Percentiles rank a stretch among this genome's conserved stretches.
Evolutionary conservation across 1,284 basidiomycete species (phyloP).

Genomic region (Neolentinus lepideus): DNA sequence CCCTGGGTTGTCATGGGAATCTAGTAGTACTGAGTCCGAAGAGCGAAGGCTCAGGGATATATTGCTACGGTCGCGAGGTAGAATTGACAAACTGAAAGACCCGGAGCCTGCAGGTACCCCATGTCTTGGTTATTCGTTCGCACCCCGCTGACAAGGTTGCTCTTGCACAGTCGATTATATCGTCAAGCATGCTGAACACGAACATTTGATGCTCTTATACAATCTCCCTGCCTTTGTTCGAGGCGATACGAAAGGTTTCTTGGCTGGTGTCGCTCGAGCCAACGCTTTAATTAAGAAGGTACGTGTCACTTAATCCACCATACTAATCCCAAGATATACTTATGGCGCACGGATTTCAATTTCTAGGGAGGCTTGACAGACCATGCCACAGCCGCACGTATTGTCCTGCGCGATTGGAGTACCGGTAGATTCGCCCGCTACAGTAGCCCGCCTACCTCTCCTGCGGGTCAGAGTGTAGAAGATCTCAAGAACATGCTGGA

Average conservation of each 20-base stretch:
- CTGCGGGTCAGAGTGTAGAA: slow-evolving; percentile 29
- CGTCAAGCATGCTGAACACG: slow-evolving; percentile 62
- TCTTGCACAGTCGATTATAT: slow-evolving; percentile 57
- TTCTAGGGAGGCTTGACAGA: slow-evolving; percentile 71
- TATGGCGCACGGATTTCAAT: background rate
- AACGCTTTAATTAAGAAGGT: slow-evolving; percentile 82
- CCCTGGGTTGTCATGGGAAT: slow-evolving; percentile 68
- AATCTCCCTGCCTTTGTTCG: slow-evolving; percentile 79
- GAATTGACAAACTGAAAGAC: slow-evolving; percentile 87
- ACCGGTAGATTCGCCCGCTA: slow-evolving; percentile 77
- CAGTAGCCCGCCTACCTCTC: slow-evolving; percentile 46
- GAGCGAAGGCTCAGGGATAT: slow-evolving; percentile 60
- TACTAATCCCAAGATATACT: background rate
- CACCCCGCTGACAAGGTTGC: slow-evolving; percentile 5
- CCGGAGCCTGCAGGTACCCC: slow-evolving; percentile 66
- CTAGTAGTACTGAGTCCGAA: slow-evolving; percentile 30
- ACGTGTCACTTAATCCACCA: background rate
- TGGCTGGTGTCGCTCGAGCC: slow-evolving; percentile 77
- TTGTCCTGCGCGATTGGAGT: slow-evolving; percentile 89
- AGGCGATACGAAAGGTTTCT: slow-evolving; percentile 70
- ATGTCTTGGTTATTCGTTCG: background rate
- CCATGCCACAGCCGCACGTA: slow-evolving; percentile 72
- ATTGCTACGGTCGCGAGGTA: slow-evolving; percentile 74
- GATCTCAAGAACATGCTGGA: slow-evolving; percentile 41
- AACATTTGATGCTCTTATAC: slow-evolving; percentile 88